Conservation (phyloP, 371 early-diverging fungal species). For the Apophysomyces sp. region DNA sequence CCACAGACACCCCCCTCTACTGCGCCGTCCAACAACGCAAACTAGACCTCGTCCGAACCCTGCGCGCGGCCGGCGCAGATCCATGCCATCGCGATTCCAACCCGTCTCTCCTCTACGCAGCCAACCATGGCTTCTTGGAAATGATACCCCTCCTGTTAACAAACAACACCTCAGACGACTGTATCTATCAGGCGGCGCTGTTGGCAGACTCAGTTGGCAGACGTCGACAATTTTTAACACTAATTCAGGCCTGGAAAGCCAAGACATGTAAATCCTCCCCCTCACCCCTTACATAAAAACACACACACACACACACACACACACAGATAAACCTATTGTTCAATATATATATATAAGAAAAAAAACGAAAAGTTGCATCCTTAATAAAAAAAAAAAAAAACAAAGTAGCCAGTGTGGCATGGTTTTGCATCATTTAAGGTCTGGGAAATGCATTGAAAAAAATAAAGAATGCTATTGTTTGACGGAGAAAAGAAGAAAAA, state of each 20-base stretch:
- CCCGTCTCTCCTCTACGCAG: constrained; percentile 40
- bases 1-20: constrained; percentile 22
- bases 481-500: too few relatives aligned
- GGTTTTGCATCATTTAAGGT: too few relatives aligned
- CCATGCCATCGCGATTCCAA: constrained; percentile 32
- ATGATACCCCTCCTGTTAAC: constrained; percentile 37
- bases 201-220: constrained; percentile 20
- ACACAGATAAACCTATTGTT: neutral
- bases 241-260: neutral
- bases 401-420: too few relatives aligned
- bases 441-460: too few relatives aligned
- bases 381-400: too few relatives aligned
- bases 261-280: neutral
- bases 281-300: neutral
- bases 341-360: neutral
- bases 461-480: too few relatives aligned
- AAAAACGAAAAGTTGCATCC: too few relatives aligned
- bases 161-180: constrained; percentile 26
- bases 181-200: constrained; percentile 29
- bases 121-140: constrained; percentile 42
- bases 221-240: constrained; percentile 9
- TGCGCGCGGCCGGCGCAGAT: constrained; percentile 21
- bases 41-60: constrained; percentile 37
- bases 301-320: too few relatives aligned
- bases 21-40: constrained; percentile 46